Evolutionary conservation across 2,329 filamentous ascomycete genomes (phyloP).

Genomic region (Kalmusia sp.): DNA sequence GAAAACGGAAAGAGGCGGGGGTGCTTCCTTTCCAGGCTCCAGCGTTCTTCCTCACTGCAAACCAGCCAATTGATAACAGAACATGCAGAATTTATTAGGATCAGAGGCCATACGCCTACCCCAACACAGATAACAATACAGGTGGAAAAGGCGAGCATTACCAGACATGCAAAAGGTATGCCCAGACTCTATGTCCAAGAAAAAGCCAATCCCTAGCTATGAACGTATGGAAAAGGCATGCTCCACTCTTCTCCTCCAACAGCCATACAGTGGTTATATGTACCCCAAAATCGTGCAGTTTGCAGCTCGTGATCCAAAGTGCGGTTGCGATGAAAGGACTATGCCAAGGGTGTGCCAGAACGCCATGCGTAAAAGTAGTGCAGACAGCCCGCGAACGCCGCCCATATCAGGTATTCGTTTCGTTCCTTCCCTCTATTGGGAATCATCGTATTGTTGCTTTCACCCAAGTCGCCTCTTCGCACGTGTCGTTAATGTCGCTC

Average conservation of each 20-base stretch:
- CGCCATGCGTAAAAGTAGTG: constrained; percentile 6
- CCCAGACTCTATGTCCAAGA: constrained; percentile 8
- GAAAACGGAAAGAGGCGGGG: too few relatives aligned
- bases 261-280: neutral
- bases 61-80: too few relatives aligned
- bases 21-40: too few relatives aligned
- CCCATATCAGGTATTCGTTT: constrained; percentile 1
- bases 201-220: constrained; percentile 4
- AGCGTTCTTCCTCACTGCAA: too few relatives aligned
- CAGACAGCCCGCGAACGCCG: constrained; percentile 4
- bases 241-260: neutral
- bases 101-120: neutral
- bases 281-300: neutral
- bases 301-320: neutral
- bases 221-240: constrained; percentile 8
- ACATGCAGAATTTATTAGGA: neutral
- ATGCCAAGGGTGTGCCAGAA: constrained; percentile 1
- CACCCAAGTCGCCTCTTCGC: constrained; percentile 48
- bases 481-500: constrained; percentile 44
- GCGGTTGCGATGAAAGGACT: neutral
- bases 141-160: neutral
- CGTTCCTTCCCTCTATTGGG: neutral
- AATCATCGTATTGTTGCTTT: constrained; percentile 36
- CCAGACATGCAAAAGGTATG: neutral
- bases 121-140: constrained; percentile 6